Conservation (phyloP, 805 yeast genomes). For the Candida palmyrensis region DNA sequence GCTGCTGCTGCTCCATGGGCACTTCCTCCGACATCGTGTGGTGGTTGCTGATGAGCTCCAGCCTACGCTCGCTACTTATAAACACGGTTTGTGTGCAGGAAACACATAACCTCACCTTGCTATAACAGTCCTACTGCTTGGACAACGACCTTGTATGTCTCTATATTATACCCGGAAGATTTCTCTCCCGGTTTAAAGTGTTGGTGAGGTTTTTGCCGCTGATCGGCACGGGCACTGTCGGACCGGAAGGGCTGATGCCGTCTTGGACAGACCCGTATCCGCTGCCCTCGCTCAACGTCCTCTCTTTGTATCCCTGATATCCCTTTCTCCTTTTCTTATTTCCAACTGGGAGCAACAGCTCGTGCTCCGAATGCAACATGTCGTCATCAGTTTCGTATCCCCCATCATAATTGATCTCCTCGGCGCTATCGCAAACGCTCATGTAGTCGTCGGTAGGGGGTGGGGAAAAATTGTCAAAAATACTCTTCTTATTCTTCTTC, state of each 20-base stretch:
- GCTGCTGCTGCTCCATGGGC: slow-evolving; percentile 4
- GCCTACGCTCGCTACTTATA: too few relatives aligned
- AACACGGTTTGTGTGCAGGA: too few relatives aligned
- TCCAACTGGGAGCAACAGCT: slow-evolving; percentile 22
- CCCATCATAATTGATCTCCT: slow-evolving; percentile 22
- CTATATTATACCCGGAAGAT: slow-evolving; percentile 10
- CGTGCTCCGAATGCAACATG: slow-evolving; percentile 24
- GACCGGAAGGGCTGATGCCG: neutral
- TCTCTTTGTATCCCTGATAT: slow-evolving; percentile 13
- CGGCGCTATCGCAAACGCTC: slow-evolving; percentile 31
- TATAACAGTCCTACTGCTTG: too few relatives aligned
- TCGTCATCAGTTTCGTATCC: slow-evolving; percentile 44
- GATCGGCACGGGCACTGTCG: slow-evolving; percentile 22
- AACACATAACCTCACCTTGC: too few relatives aligned
- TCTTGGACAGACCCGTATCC: slow-evolving; percentile 2
- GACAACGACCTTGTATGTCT: too few relatives aligned
- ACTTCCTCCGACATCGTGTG: slow-evolving; percentile 3
- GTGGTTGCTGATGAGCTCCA: too few relatives aligned
- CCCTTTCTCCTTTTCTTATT: slow-evolving; percentile 12
- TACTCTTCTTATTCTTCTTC: slow-evolving; percentile 4
- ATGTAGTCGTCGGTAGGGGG: slow-evolving; percentile 25
- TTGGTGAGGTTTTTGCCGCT: slow-evolving; percentile 14
- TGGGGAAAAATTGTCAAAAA: slow-evolving; percentile 2
- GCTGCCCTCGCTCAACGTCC: slow-evolving; percentile 3
- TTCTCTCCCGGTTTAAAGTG: slow-evolving; percentile 16